Base-by-base conservation (phyloP, 2,329 filamentous ascomycete species). In the Trichophyton mentagrophytes region DNA sequence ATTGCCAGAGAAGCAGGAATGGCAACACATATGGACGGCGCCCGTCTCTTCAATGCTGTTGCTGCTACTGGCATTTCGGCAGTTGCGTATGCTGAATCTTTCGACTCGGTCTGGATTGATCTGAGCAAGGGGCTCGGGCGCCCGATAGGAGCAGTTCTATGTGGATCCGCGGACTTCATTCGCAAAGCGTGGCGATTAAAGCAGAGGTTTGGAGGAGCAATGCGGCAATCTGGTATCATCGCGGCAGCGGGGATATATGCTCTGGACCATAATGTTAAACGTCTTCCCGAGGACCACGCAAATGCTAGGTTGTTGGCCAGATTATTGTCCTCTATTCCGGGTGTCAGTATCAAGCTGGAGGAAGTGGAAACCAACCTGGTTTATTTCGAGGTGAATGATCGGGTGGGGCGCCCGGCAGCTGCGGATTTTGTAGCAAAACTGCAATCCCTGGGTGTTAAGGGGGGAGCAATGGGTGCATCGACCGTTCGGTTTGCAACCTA, bases 101-200 rank as follows among this genome's bases (percentile, higher is more conserved):
- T 89, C 67, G 86, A 91, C 68, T 86, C 80, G 51, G 76, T 89
- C 8, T 86, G 79, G 62, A 74, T 91, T 40, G 90, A 86, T 69
- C 87, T 91, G 67, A 85, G 82, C 62, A 91, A 91, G 70, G 87
- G 87, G 0, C 79, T 91, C 0, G 88, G 87, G 3, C 87, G 88
- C 0, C 88, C 88, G 0, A 82, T 90, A 38, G 88, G 88, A 1
- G 84, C 82, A 65, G 82, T 90, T 38, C 72, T 91, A 2, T 59
- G 57, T 49, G 57, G 57, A 9, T 59, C 57, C 1, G 17, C 57
- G 17, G 38, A 25, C 30, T 59, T 59, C 25, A 49, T 59, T 27
- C 36, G 49, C n/a, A n/a, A 59, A 9, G 40, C 57, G 9, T 47
- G 57, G 38, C 27, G 17, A 13, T 20, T 59, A 7, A 59, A 59